Base-by-base conservation (phyloP, 169 alveolate genomes). In the Eimeria maxima region DNA sequence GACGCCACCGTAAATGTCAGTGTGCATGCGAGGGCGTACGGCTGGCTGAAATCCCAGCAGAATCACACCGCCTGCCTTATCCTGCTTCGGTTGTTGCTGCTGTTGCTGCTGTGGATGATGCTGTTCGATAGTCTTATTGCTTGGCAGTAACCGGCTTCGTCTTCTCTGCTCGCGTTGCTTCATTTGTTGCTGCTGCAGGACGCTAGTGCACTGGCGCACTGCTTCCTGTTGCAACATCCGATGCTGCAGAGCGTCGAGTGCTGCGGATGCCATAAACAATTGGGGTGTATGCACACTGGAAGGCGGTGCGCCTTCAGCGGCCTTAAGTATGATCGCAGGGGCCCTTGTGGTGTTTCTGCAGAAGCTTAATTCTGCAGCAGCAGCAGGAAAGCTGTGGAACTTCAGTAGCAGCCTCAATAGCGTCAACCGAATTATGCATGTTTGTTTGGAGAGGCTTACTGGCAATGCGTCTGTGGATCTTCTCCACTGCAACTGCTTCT, bases 241-340 rank as follows among this genome's bases (percentile, higher is more conserved):
- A 27, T 83, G 60, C 91, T 83, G 91, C 73, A 83, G 69, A 29
- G 91, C 91, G 55, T 83, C 91, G 74, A 83, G 91, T 6, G 91
- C 91, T 83, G 91, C 91, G 22, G 18, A 83, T 3, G 73, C 53
- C 53, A 53, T 13, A 83, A 76, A 57, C 33, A 29, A 16, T 53
- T 50, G 91, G 45, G 74, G 91, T 53, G 76, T 83, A 83, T 24
- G 45, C n/a, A 80, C 89, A 80, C 69, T 27, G 38, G 29, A 22
- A 47, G 87, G 33, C 87, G 20, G 11, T 7, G 33, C 29, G 27
- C 53, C 47, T n/a, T 81, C 38, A 33, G 11, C 53, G 10, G 67
- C 29, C 55, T 7, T 33, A 27, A 53, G 42, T 67, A 47, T 2
- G 88, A 44, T 1, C 18, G 16, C 10, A 16, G 87, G 87, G 7